Conservation (phyloP, 345 rosid species). For the Arabidopsis thaliana region TAIR10.1 NC_003071.7:19150001-19150500, state of each 20-base stretch:
- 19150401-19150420: slow-evolving; percentile 6
- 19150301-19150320: neutral
- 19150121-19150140: slow-evolving; percentile 39
- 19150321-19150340: slow-evolving; percentile 6
- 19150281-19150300: neutral
- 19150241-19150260: slow-evolving; percentile 60
- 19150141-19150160: slow-evolving; percentile 17
- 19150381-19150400: slow-evolving; percentile 2
- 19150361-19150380: slow-evolving; percentile 14
- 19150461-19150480: neutral
- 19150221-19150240: slow-evolving; percentile 56
- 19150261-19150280: slow-evolving; percentile 64
- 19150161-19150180: slow-evolving; percentile 37
- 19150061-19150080: slow-evolving; percentile 81
- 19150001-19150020: neutral
- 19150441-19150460: slow-evolving; percentile 3
- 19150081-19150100: slow-evolving; percentile 46
- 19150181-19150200: slow-evolving; percentile 52
- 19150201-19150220: slow-evolving; percentile 75
- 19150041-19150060: slow-evolving; percentile 66
- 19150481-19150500: neutral
- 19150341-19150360: slow-evolving; percentile 34
- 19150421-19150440: neutral
- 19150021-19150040: slow-evolving; percentile 34
- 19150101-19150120: slow-evolving; percentile 36